Percentiles rank a stretch among this genome's conserved stretches.
Conservation (phyloP, 1,284 basidiomycete genomes). For the Moesziomyces antarcticus region DNA sequence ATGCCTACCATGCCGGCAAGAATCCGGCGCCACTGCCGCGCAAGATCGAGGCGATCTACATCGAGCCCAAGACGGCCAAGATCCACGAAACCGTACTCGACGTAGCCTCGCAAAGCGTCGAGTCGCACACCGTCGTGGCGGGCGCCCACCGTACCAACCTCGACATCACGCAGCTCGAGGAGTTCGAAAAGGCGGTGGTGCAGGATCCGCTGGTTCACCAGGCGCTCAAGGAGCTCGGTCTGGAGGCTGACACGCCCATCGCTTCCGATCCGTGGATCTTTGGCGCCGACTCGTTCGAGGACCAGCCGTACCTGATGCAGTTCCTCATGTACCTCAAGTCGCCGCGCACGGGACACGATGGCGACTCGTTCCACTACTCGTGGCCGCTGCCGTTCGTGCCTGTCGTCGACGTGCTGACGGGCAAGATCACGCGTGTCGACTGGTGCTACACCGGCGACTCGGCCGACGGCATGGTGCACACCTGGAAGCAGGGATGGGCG, state of each 20-base stretch:
- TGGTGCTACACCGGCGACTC: slow-evolving; percentile 61
- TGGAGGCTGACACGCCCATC: slow-evolving; percentile 36
- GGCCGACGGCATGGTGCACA: slow-evolving; percentile 54
- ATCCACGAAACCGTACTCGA: slow-evolving; percentile 30
- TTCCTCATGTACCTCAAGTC: slow-evolving; percentile 54
- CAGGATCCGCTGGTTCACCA: slow-evolving; percentile 28
- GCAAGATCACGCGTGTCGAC: slow-evolving; percentile 51
- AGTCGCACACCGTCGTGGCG: slow-evolving; percentile 19
- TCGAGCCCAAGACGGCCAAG: slow-evolving; percentile 23
- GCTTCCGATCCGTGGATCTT: slow-evolving; percentile 57
- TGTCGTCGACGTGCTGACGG: slow-evolving; percentile 57
- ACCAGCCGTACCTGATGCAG: slow-evolving; percentile 44
- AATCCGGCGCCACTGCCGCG: slow-evolving; percentile 16
- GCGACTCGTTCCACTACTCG: slow-evolving; percentile 67
- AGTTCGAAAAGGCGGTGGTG: slow-evolving; percentile 20
- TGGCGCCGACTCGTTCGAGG: slow-evolving; percentile 45
- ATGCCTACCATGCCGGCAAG: slow-evolving; percentile 25
- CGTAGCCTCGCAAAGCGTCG: slow-evolving; percentile 15
- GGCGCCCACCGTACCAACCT: slow-evolving; percentile 30
- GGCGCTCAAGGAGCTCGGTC: slow-evolving; percentile 44
- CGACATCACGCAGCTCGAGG: slow-evolving; percentile 36
- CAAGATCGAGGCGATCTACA: slow-evolving; percentile 31
- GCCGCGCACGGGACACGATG: slow-evolving; percentile 21
- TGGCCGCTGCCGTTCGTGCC: slow-evolving; percentile 68
- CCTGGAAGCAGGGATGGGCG: slow-evolving; percentile 53